phyloP scores from a whole-genome alignment of 306 rosid species.

The Herpetospermum pedunculosum region DNA sequence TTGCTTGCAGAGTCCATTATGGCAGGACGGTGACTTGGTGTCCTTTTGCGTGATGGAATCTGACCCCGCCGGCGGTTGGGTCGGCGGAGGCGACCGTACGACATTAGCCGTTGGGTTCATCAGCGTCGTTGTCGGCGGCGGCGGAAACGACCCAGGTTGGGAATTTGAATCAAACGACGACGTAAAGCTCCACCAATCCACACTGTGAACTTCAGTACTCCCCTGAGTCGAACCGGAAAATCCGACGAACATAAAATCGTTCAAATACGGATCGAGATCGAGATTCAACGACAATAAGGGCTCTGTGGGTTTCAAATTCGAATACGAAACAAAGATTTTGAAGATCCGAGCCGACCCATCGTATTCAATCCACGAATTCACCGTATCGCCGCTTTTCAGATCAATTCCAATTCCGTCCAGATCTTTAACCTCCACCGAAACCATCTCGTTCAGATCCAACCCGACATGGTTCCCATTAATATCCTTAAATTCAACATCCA shows the following conservation, averaged over 20 bases:
- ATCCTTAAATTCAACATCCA: constrained; percentile 86
- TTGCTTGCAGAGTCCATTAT: constrained; percentile 62
- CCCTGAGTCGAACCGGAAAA: constrained; percentile 96
- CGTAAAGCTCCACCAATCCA: constrained; percentile 95
- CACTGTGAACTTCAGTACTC: constrained; percentile 73
- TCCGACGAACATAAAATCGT: constrained; percentile 89
- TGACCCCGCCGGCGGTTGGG: constrained; percentile 41
- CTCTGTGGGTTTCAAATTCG: constrained; percentile 71
- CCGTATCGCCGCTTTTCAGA: constrained; percentile 70
- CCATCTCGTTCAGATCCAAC: constrained; percentile 67
- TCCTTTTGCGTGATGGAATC: constrained; percentile 25
- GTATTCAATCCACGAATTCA: constrained; percentile 86
- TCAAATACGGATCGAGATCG: constrained; percentile 53
- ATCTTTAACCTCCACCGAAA: constrained; percentile 47
- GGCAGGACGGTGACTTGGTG: constrained; percentile 51
- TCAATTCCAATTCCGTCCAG: constrained; percentile 47
- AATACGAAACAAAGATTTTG: constrained; percentile 64
- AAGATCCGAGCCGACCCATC: constrained; percentile 46
- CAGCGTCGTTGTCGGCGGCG: constrained; percentile 53
- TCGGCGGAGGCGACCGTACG: constrained; percentile 51
- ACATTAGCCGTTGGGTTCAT: constrained; percentile 58
- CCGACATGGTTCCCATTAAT: constrained; percentile 95
- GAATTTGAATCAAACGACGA: constrained; percentile 41
- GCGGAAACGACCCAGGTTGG: constrained; percentile 20
- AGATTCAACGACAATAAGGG: constrained; percentile 53